Percentiles rank a stretch among this genome's conserved stretches.
Conservation (phyloP, 805 yeast genomes). For the Cyberlindnera subsufficiens region DNA sequence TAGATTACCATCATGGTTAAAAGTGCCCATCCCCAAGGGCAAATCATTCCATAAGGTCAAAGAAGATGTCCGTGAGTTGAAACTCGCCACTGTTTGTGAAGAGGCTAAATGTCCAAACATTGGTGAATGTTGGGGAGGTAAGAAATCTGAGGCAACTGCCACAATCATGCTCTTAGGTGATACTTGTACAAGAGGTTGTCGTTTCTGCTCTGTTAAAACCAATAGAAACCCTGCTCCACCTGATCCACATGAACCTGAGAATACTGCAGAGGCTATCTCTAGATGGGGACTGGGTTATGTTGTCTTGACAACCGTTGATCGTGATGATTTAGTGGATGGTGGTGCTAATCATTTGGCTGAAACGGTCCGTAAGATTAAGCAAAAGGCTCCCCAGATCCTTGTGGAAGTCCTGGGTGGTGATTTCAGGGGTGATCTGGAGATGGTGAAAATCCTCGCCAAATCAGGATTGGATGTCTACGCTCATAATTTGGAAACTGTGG, state of each 20-base stretch:
- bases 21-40: constrained; percentile 97
- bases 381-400: constrained; percentile 82
- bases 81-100: constrained; percentile 93
- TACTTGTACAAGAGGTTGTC: constrained; percentile 98
- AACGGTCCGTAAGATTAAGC: constrained; percentile 79
- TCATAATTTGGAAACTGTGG: constrained; percentile 95
- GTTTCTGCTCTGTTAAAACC: constrained; percentile 96
- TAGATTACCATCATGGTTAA: constrained; percentile 88
- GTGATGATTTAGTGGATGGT: constrained; percentile 92
- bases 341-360: constrained; percentile 88
- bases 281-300: constrained; percentile 99
- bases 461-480: constrained; percentile 96
- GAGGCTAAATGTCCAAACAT: constrained; percentile 99
- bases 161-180: constrained; percentile 98
- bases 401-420: constrained; percentile 96
- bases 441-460: constrained; percentile 72
- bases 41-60: constrained; percentile 73
- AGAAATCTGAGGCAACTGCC: constrained; percentile 87
- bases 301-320: constrained; percentile 93
- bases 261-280: constrained; percentile 94
- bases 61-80: constrained; percentile 80
- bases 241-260: constrained; percentile 95
- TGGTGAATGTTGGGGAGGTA: constrained; percentile 99
- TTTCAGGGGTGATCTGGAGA: constrained; percentile 82
- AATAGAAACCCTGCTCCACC: constrained; percentile 80